These are phyloP conservation scores for Henckelia pumila DNA, from an alignment of 257 asterid genomes.

Conservation along the genomic window DNA sequence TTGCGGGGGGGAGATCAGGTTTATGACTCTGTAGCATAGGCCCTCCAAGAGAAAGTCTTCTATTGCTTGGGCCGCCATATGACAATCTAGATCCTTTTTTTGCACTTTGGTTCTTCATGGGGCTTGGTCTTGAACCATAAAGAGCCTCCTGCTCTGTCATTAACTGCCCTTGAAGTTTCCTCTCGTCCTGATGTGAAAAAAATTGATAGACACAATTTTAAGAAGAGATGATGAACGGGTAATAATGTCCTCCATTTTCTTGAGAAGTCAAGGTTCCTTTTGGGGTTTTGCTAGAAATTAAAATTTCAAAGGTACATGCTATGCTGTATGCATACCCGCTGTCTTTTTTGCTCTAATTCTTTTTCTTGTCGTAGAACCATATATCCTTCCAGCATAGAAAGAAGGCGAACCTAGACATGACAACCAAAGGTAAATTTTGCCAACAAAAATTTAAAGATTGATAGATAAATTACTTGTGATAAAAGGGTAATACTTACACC, in stretches of 20 bases:
- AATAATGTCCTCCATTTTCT: not conserved
- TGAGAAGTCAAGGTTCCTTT: not conserved
- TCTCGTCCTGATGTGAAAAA: constrained; percentile 69
- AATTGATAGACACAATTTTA: not conserved
- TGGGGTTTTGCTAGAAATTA: constrained; percentile 14
- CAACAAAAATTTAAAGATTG: not conserved
- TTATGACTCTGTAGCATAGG: constrained; percentile 46
- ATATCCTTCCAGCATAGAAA: constrained; percentile 85
- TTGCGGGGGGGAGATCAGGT: constrained; percentile 38
- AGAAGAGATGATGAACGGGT: not conserved
- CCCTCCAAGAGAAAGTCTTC: constrained; percentile 63
- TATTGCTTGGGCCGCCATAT: constrained; percentile 45
- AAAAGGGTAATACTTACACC: constrained; percentile 55
- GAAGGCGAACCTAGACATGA: constrained; percentile 60
- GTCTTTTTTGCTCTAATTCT: constrained; percentile 82
- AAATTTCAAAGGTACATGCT: not conserved
- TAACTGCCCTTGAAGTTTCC: constrained; percentile 62
- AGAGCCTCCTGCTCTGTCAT: constrained; percentile 57
- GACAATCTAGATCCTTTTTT: constrained; percentile 57
- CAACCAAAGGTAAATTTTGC: constrained; percentile 5
- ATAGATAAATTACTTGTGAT: constrained; percentile 3
- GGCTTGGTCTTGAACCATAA: constrained; percentile 64
- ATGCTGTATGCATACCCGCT: constrained; percentile 48
- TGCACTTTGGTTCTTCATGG: constrained; percentile 58
- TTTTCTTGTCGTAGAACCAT: constrained; percentile 71